Conservation (phyloP, 1,284 basidiomycete genomes). For the Heterobasidion annosum region DNA sequence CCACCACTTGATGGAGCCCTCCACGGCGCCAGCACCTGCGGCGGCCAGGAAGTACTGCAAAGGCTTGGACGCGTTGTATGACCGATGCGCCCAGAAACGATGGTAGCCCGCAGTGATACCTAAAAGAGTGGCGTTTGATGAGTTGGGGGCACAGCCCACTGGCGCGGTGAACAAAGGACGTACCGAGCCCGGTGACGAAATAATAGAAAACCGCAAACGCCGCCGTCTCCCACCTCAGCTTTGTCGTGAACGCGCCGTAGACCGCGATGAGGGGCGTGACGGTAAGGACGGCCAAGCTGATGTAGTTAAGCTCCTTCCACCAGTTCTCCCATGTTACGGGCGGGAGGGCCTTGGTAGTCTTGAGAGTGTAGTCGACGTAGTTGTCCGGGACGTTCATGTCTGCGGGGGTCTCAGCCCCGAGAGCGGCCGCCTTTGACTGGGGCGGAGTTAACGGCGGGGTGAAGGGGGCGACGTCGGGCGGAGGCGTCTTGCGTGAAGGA, state of each 20-base stretch:
- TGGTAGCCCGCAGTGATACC: slow-evolving; percentile 66
- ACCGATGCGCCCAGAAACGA: slow-evolving; percentile 86
- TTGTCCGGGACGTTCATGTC: slow-evolving; percentile 79
- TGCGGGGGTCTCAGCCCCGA: slow-evolving; percentile 33
- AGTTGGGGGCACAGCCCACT: neutral
- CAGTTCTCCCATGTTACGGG: slow-evolving; percentile 69
- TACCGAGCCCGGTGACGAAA: slow-evolving; percentile 47
- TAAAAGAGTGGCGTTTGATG: neutral
- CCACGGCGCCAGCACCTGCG: slow-evolving; percentile 78
- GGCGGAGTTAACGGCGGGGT: slow-evolving; percentile 19
- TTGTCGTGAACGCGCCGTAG: slow-evolving; percentile 39
- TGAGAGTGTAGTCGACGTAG: slow-evolving; percentile 82
- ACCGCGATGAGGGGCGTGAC: slow-evolving; percentile 40
- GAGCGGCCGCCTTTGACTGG: neutral
- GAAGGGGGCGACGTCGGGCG: slow-evolving; percentile 15
- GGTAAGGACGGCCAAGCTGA: slow-evolving; percentile 31
- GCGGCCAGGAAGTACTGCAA: slow-evolving; percentile 75
- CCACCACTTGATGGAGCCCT: slow-evolving; percentile 95
- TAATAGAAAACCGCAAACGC: slow-evolving; percentile 43
- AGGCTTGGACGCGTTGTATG: slow-evolving; percentile 81
- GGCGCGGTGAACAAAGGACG: slow-evolving; percentile 1
- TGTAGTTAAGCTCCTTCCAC: slow-evolving; percentile 62
- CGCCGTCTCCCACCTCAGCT: slow-evolving; percentile 32
- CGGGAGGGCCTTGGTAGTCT: slow-evolving; percentile 67
- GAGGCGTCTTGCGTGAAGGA: slow-evolving; percentile 11